Percentiles rank a stretch among this genome's conserved stretches.
Evolutionary conservation across 441 rosid species (phyloP).

Genomic region (Jatropha podagrica): DNA sequence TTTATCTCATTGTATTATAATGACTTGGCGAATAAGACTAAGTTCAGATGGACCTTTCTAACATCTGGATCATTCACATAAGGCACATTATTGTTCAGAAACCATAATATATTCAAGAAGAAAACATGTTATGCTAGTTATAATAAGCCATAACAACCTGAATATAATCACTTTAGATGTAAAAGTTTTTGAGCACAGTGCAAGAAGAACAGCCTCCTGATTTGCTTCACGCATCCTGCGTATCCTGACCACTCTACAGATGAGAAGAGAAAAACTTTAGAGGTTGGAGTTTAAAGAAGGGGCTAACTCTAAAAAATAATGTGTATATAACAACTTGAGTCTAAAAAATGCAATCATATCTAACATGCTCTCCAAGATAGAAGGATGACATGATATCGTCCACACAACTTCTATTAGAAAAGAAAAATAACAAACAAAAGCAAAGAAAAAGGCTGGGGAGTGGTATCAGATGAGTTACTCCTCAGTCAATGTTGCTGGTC

Average conservation of each 20-base stretch:
- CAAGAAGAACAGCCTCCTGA: slow-evolving; percentile 94
- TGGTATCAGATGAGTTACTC: slow-evolving; percentile 51
- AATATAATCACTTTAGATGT: slow-evolving; percentile 80
- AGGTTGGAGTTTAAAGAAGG: not conserved
- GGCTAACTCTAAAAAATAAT: not conserved
- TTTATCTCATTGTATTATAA: not conserved
- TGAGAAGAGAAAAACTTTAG: slow-evolving; percentile 15
- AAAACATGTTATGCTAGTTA: slow-evolving; percentile 8
- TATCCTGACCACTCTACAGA: slow-evolving; percentile 82
- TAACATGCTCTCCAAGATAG: slow-evolving; percentile 10
- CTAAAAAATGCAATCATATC: not conserved
- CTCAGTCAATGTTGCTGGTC: slow-evolving; percentile 82
- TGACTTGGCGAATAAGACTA: not conserved
- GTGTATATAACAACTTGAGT: slow-evolving; percentile 7
- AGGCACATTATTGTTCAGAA: not conserved
- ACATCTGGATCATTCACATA: not conserved
- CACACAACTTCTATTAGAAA: not conserved
- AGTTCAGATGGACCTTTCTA: not conserved
- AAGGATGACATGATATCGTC: slow-evolving; percentile 8
- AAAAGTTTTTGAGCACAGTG: slow-evolving; percentile 88
- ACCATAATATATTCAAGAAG: not conserved
- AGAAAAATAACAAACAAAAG: not conserved
- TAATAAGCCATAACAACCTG: slow-evolving; percentile 49
- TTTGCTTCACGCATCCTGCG: slow-evolving; percentile 87
- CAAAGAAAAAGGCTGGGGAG: not conserved